Evolutionary conservation across 2,329 filamentous ascomycete genomes (phyloP).

Genomic region (Calonectria multiphialidica): DNA sequence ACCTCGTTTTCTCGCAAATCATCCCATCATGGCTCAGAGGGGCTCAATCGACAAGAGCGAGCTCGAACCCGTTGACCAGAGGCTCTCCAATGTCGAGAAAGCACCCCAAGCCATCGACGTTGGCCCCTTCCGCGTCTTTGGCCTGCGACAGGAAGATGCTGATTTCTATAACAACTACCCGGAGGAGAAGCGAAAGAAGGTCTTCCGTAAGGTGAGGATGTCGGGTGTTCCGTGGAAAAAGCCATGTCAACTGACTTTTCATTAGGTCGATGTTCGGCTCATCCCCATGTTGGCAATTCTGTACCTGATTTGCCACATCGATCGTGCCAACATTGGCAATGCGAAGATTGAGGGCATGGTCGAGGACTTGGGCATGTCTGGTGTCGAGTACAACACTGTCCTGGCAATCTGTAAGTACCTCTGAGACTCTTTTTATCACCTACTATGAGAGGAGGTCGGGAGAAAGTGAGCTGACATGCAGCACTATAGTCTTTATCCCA

Average conservation of each 20-base stretch:
- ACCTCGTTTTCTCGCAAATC: neutral
- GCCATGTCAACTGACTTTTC: neutral
- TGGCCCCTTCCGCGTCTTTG: conserved; percentile 36
- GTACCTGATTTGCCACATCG: conserved; percentile 68
- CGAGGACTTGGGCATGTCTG: conserved; percentile 60
- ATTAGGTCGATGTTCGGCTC: conserved; percentile 49
- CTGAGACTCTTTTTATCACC: conserved; percentile 29
- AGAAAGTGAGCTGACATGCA: neutral
- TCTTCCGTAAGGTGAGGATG: conserved; percentile 34
- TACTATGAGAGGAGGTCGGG: conserved; percentile 50
- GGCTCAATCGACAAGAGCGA: conserved; percentile 41
- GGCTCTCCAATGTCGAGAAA: conserved; percentile 32
- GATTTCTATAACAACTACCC: conserved; percentile 39
- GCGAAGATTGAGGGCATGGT: conserved; percentile 60
- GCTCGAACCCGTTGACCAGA: conserved; percentile 30
- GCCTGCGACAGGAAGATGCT: conserved; percentile 36
- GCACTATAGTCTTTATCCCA: conserved; percentile 33
- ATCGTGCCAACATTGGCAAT: conserved; percentile 64
- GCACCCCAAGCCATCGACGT: conserved; percentile 34
- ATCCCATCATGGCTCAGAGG: conserved; percentile 29
- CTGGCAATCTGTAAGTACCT: conserved; percentile 72
- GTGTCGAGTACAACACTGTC: conserved; percentile 69
- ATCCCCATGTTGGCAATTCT: conserved; percentile 65
- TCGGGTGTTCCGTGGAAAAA: neutral
- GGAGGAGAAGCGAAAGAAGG: conserved; percentile 36